These are phyloP conservation scores for Canariomyces notabilis DNA, from an alignment of 2,329 filamentous ascomycete genomes.

Conservation along the genomic window DNA sequence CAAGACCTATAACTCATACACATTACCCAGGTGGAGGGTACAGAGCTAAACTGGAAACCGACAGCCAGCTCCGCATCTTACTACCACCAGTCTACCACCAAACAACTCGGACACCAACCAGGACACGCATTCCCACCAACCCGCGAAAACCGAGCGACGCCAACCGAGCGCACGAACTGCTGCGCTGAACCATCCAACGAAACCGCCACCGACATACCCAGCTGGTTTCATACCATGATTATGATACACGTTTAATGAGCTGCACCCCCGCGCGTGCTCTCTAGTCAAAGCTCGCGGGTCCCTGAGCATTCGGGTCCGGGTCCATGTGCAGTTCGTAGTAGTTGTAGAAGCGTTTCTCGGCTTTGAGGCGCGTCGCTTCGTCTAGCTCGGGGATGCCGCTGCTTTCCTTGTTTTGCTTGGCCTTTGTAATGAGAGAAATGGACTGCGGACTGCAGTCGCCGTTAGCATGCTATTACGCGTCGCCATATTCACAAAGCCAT, in stretches of 20 bases:
- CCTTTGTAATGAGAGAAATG: constrained; percentile 38
- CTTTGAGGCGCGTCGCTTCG: constrained; percentile 45
- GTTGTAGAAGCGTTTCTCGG: constrained; percentile 45
- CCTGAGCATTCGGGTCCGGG: constrained; percentile 42
- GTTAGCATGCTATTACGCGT: constrained; percentile 12
- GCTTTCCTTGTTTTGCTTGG: constrained; percentile 43
- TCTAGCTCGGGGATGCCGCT: constrained; percentile 44
- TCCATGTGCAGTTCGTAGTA: constrained; percentile 51
- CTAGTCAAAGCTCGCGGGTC: constrained; percentile 49
- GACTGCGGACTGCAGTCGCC: constrained; percentile 39
- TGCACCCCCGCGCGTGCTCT: not conserved
- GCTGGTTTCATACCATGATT: not conserved
- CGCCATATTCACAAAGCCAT: not conserved
- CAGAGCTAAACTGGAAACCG: no score
- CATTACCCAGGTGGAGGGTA: no score
- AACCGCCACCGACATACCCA: not conserved
- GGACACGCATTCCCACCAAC: not conserved
- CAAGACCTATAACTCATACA: no score
- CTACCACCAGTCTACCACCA: not conserved
- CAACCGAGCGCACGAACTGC: not conserved
- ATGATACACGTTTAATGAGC: not conserved
- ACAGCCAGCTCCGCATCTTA: not conserved
- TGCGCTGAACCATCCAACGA: no score
- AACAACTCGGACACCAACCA: not conserved
- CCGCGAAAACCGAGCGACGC: not conserved